Conservation (phyloP, 164 flowering plant species). For the Vitis riparia region DNA sequence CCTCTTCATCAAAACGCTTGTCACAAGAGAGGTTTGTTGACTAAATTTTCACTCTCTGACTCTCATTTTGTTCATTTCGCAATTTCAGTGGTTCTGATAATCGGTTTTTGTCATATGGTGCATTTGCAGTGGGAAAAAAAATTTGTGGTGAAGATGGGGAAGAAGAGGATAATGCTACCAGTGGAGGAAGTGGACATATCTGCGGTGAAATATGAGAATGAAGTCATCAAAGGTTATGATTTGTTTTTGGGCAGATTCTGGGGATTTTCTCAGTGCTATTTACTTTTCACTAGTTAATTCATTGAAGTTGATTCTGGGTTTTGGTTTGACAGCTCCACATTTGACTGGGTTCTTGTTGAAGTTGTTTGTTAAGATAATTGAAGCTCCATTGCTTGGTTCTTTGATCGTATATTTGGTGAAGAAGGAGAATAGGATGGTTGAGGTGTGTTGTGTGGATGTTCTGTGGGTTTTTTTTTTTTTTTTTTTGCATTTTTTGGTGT, state of each 20-base stretch:
- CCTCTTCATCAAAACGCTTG: too few relatives aligned
- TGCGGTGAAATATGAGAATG: constrained; percentile 51
- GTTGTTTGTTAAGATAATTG: constrained; percentile 60
- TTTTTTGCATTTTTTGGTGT: neutral
- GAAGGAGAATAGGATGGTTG: constrained; percentile 53
- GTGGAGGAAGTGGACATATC: constrained; percentile 60
- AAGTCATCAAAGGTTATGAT: constrained; percentile 46
- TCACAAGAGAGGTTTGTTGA: too few relatives aligned
- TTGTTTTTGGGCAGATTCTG: neutral
- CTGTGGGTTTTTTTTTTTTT: neutral
- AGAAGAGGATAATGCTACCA: constrained; percentile 58
- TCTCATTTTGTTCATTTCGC: too few relatives aligned
- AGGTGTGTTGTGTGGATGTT: constrained; percentile 44
- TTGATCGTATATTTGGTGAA: constrained; percentile 45
- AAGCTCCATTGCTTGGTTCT: constrained; percentile 58
- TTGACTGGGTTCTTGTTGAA: constrained; percentile 58
- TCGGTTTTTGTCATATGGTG: too few relatives aligned
- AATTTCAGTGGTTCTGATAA: too few relatives aligned
- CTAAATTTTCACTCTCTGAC: too few relatives aligned
- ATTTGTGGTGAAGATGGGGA: constrained; percentile 38
- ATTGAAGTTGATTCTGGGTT: neutral
- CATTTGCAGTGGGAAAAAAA: too few relatives aligned
- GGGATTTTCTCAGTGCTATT: neutral
- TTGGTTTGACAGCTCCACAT: constrained; percentile 64
- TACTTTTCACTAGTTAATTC: neutral